Conservation (phyloP, 2,329 filamentous ascomycete species). For the Beauveria varroae region DNA sequence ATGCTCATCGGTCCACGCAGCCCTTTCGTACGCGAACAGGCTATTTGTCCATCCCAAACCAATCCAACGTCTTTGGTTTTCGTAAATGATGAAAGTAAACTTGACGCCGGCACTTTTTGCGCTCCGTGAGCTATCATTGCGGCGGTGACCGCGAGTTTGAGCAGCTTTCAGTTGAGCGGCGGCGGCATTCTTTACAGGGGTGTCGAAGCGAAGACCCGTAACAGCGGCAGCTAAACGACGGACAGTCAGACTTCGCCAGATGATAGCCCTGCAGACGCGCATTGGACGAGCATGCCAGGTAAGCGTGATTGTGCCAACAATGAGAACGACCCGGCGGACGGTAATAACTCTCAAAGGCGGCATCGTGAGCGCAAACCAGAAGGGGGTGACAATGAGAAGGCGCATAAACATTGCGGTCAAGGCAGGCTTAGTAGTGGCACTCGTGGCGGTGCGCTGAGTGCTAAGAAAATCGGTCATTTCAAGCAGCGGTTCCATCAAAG, state of each 20-base stretch:
- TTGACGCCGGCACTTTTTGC: slow-evolving; percentile 71
- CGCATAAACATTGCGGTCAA: slow-evolving; percentile 84
- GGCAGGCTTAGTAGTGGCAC: slow-evolving; percentile 82
- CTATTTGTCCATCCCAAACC: slow-evolving; percentile 92
- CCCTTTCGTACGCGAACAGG: slow-evolving; percentile 81
- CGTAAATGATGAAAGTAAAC: slow-evolving; percentile 94
- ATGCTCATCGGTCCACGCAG: slow-evolving; percentile 94
- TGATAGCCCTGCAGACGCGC: slow-evolving; percentile 73
- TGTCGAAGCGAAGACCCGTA: slow-evolving; percentile 71
- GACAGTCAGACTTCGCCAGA: slow-evolving; percentile 80
- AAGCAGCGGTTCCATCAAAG: slow-evolving; percentile 81
- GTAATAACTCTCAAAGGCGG: slow-evolving; percentile 82
- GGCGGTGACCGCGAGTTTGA: slow-evolving; percentile 16
- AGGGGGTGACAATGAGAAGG: slow-evolving; percentile 76
- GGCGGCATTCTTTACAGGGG: slow-evolving; percentile 34
- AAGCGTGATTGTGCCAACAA: slow-evolving; percentile 75
- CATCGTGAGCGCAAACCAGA: slow-evolving; percentile 79
- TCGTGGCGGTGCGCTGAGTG: slow-evolving; percentile 82
- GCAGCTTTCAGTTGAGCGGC: slow-evolving; percentile 12
- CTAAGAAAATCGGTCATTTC: slow-evolving; percentile 89
- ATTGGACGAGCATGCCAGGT: slow-evolving; percentile 90
- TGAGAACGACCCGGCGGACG: slow-evolving; percentile 73
- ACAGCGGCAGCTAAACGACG: slow-evolving; percentile 62
- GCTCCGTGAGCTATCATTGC: slow-evolving; percentile 25
- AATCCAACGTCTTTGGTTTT: slow-evolving; percentile 93